These are phyloP conservation scores for Silene coronaria DNA, from an alignment of 179 eudicot genomes.

Conservation along the genomic window DNA sequence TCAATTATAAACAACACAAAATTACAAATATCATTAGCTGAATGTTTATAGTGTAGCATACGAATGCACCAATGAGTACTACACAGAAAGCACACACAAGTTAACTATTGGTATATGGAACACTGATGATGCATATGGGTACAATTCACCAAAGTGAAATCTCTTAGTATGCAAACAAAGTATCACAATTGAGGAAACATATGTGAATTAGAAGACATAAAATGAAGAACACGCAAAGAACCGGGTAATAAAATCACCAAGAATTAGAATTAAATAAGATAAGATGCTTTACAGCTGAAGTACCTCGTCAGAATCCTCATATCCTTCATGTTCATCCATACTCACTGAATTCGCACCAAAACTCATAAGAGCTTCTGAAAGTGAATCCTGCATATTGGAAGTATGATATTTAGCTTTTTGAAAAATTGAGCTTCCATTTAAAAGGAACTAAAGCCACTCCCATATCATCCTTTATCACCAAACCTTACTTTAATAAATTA, in stretches of 20 bases:
- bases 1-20: not conserved
- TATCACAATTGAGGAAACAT: not conserved
- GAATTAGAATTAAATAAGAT: not conserved
- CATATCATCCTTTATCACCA: too few species aligned
- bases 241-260: not conserved
- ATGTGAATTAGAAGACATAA: not conserved
- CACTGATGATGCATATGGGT: not conserved
- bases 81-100: not conserved
- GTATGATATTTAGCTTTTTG: not conserved
- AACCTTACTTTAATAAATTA: too few species aligned
- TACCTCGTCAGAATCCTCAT: slow-evolving; percentile 50
- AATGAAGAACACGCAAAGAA: slow-evolving; percentile 1
- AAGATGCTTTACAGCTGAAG: not conserved
- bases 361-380: slow-evolving; percentile 79
- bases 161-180: not conserved
- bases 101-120: not conserved
- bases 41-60: not conserved
- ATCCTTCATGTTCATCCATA: slow-evolving; percentile 56
- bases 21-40: not conserved
- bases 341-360: slow-evolving; percentile 88
- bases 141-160: not conserved
- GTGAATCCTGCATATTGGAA: slow-evolving; percentile 43
- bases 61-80: not conserved
- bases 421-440: slow-evolving; percentile 2
- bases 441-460: not conserved